phyloP scores from a whole-genome alignment of 2,329 filamentous ascomycete genomes.

The Grosmannia penicillata region DNA sequence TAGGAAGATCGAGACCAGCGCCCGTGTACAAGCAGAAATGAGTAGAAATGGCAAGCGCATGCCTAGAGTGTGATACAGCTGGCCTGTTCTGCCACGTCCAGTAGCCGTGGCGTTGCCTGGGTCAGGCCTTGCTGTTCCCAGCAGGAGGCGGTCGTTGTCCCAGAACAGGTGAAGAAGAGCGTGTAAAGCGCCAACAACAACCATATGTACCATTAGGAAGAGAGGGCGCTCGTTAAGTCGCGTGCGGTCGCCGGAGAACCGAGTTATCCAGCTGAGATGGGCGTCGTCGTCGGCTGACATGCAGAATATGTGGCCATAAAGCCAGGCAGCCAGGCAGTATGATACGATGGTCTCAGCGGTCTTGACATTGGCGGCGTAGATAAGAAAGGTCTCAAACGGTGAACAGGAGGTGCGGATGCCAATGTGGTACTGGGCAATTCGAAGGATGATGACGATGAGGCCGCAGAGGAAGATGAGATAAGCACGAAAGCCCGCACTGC shows the following conservation, averaged over 20 bases:
- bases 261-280: conserved; percentile 59
- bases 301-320: conserved; percentile 71
- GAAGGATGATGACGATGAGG: conserved; percentile 67
- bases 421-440: conserved; percentile 70
- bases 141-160: conserved; percentile 57
- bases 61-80: conserved; percentile 14
- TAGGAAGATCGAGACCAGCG: conserved; percentile 24
- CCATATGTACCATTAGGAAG: conserved; percentile 59
- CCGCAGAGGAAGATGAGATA: conserved; percentile 61
- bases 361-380: conserved; percentile 40
- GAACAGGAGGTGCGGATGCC: conserved; percentile 58
- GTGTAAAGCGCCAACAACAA: conserved; percentile 55
- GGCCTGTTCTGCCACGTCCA: conserved; percentile 1
- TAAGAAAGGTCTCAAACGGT: conserved; percentile 47
- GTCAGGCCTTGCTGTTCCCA: conserved; percentile 21
- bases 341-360: conserved; percentile 58
- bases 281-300: conserved; percentile 47
- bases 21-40: conserved; percentile 22
- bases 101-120: neutral
- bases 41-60: conserved; percentile 25
- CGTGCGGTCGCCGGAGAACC: conserved; percentile 55
- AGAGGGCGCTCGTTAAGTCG: conserved; percentile 76
- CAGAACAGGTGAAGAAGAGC: conserved; percentile 52
- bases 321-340: conserved; percentile 62
- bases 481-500: conserved; percentile 59